phyloP scores from a whole-genome alignment of 768 basidiomycete genomes.

The Xanthoconium stramineum region DNA sequence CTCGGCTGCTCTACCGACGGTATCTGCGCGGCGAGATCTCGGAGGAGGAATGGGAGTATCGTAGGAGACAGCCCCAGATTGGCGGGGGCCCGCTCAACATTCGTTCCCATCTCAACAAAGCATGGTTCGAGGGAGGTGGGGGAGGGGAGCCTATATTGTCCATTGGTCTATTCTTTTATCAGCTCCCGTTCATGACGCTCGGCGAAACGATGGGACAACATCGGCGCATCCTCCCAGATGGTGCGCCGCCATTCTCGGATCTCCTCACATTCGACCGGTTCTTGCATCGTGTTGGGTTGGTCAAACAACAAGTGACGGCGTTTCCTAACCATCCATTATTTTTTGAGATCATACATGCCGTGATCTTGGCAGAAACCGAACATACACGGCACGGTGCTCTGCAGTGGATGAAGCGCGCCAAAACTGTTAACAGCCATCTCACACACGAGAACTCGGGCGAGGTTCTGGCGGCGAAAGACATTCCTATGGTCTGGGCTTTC shows the following conservation, averaged over 20 bases:
- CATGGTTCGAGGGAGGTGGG: constrained; percentile 47
- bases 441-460: neutral
- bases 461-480: constrained; percentile 2
- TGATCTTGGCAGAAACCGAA: constrained; percentile 6
- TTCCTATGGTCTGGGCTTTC: constrained; percentile 12
- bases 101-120: constrained; percentile 44
- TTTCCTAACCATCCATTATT: constrained; percentile 44
- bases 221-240: neutral
- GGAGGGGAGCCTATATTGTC: constrained; percentile 38
- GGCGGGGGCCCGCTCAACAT: constrained; percentile 40
- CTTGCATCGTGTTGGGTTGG: constrained; percentile 36
- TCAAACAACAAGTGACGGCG: constrained; percentile 35
- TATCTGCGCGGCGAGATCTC: constrained; percentile 16
- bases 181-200: constrained; percentile 47
- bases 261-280: constrained; percentile 47
- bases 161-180: constrained; percentile 43
- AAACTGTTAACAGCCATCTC: too few relatives aligned
- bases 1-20: constrained; percentile 47
- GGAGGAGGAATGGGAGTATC: neutral
- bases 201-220: constrained; percentile 7
- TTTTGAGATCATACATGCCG: constrained; percentile 35
- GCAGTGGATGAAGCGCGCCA: constrained; percentile 22
- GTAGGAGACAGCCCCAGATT: neutral
- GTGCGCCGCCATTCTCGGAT: constrained; percentile 37
- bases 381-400: constrained; percentile 13